Conservation (phyloP, 2,329 filamentous ascomycete species). For the Thelonectria rubi region DNA sequence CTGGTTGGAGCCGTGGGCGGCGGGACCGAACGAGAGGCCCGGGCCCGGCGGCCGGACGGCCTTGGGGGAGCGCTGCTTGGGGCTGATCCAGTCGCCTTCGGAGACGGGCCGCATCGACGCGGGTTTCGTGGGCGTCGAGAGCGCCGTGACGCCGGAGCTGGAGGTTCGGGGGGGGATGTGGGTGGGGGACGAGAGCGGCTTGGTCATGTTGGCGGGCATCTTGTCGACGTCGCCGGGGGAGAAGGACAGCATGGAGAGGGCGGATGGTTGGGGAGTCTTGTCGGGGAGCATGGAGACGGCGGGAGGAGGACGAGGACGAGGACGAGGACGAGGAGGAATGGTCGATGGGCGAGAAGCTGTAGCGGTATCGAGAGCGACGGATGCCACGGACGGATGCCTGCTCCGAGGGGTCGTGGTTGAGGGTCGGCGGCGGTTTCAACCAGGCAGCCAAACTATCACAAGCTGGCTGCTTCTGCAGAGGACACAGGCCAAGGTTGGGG, state of each 20-base stretch:
- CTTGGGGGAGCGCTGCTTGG: constrained; percentile 44
- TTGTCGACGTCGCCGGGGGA: constrained; percentile 37
- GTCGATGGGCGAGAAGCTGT: not conserved
- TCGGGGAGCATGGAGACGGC: constrained; percentile 38
- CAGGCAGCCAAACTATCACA: constrained; percentile 20
- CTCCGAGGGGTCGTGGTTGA: constrained; percentile 6
- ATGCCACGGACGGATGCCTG: constrained; percentile 16
- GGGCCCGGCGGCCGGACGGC: constrained; percentile 10
- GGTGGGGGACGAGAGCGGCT: constrained; percentile 59
- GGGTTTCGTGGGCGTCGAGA: constrained; percentile 46
- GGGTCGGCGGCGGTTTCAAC: constrained; percentile 2
- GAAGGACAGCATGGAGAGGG: constrained; percentile 37
- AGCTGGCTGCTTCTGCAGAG: constrained; percentile 14
- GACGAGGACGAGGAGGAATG: not conserved
- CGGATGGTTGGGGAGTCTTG: constrained; percentile 29
- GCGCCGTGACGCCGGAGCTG: constrained; percentile 47
- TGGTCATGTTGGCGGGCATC: constrained; percentile 30
- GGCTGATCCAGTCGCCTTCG: constrained; percentile 69
- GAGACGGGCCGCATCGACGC: constrained; percentile 59
- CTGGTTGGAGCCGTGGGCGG: constrained; percentile 48
- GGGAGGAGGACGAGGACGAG: not conserved
- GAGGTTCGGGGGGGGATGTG: constrained; percentile 79
- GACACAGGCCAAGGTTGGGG: constrained; percentile 9
- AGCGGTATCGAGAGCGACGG: not conserved
- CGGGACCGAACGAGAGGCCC: constrained; percentile 28